phyloP scores from a whole-genome alignment of 2,329 filamentous ascomycete species.

The Aspergillus sp. region DNA sequence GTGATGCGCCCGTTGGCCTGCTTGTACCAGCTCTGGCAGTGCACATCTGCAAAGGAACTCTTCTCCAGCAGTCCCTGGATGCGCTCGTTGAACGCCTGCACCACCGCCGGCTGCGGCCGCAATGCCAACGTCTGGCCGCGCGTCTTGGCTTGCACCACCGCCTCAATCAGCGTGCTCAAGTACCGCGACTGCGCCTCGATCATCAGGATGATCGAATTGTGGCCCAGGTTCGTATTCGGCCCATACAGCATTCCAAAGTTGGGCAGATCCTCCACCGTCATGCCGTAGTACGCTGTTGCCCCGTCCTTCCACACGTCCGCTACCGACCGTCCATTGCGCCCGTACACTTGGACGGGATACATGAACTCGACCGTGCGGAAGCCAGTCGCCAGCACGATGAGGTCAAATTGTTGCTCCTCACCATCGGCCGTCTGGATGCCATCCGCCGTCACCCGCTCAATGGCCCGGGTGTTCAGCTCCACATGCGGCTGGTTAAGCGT shows the following conservation, averaged over 20 bases:
- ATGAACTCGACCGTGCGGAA: slow-evolving; percentile 60
- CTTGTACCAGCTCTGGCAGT: slow-evolving; percentile 58
- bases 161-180: slow-evolving; percentile 49
- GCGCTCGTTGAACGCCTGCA: slow-evolving; percentile 46
- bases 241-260: slow-evolving; percentile 60
- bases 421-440: slow-evolving; percentile 48
- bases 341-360: slow-evolving; percentile 54
- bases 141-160: slow-evolving; percentile 47
- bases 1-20: slow-evolving; percentile 53
- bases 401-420: slow-evolving; percentile 48
- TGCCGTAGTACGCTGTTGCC: slow-evolving; percentile 51
- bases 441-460: slow-evolving; percentile 45
- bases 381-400: slow-evolving; percentile 58
- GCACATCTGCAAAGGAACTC: slow-evolving; percentile 53
- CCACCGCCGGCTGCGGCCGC: slow-evolving; percentile 38
- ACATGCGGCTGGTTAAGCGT: slow-evolving; percentile 49
- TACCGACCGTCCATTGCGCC: slow-evolving; percentile 42
- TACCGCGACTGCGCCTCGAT: slow-evolving; percentile 58
- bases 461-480: slow-evolving; percentile 49
- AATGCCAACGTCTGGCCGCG: slow-evolving; percentile 44
- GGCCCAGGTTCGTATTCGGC: slow-evolving; percentile 54
- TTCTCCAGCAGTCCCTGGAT: slow-evolving; percentile 46
- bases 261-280: slow-evolving; percentile 51
- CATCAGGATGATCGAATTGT: slow-evolving; percentile 61
- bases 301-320: slow-evolving; percentile 54